Conservation (phyloP, 2,329 filamentous ascomycete species). For the Alternaria sp. region DNA sequence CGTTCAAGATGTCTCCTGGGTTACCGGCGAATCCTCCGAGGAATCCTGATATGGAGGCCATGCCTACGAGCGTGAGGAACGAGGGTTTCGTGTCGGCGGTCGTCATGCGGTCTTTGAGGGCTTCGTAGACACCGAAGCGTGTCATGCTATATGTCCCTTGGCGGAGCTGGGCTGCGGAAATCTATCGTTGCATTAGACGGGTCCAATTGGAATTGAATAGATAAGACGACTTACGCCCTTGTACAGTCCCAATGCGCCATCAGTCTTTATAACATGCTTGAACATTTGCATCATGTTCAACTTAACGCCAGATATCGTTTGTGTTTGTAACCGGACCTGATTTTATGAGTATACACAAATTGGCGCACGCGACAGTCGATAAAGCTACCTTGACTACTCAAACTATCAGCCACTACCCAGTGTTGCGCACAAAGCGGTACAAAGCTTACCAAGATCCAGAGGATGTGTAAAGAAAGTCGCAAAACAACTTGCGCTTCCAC, state of each 20-base stretch:
- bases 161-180: conserved; percentile 89
- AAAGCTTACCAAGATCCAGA: conserved; percentile 78
- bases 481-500: conserved; percentile 90
- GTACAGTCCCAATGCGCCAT: conserved; percentile 84
- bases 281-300: conserved; percentile 88
- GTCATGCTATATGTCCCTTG: conserved; percentile 95
- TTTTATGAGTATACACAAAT: conserved; percentile 23
- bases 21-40: conserved; percentile 90
- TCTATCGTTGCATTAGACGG: conserved; percentile 49
- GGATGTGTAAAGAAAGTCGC: conserved; percentile 93
- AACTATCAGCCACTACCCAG: conserved; percentile 34
- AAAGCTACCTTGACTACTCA: conserved; percentile 53
- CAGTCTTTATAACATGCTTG: conserved; percentile 75
- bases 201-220: background rate
- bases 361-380: background rate
- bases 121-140: conserved; percentile 95
- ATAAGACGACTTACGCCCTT: conserved; percentile 67
- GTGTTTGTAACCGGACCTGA: conserved; percentile 87
- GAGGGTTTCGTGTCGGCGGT: conserved; percentile 63
- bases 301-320: conserved; percentile 68
- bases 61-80: conserved; percentile 77
- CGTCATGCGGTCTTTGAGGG: conserved; percentile 77
- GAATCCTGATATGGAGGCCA: conserved; percentile 84
- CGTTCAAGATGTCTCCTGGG: conserved; percentile 94
- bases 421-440: background rate